Percentiles rank a stretch among this genome's conserved stretches.
Evolutionary conservation across 257 asterid species (phyloP).

Genomic region (Lavandula angustifolia): DNA sequence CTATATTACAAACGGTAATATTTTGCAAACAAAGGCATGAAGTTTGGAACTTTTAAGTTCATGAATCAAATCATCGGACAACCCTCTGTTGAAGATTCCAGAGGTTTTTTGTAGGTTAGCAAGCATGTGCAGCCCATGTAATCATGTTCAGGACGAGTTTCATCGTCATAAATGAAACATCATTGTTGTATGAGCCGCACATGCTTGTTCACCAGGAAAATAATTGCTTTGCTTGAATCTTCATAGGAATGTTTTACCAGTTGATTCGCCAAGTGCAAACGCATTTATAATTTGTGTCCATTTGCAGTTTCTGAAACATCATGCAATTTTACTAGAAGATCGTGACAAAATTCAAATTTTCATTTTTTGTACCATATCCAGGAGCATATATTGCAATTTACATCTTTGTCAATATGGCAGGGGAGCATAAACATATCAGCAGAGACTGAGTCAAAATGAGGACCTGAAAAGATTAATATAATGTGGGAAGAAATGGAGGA

Average conservation of each 20-base stretch:
- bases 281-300: neutral
- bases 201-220: neutral
- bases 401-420: conserved; percentile 2
- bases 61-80: no score
- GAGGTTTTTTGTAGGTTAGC: neutral
- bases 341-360: neutral
- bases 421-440: conserved; percentile 4
- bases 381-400: conserved; percentile 15
- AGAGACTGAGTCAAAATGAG: conserved; percentile 28
- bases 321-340: neutral
- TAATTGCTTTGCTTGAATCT: neutral
- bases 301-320: neutral
- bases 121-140: neutral
- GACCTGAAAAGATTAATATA: conserved; percentile 95
- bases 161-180: neutral
- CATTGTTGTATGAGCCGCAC: neutral
- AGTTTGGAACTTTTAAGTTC: no score
- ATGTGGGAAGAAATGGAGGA: conserved; percentile 97
- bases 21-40: no score
- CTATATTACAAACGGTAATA: no score
- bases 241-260: neutral
- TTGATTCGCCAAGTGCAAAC: neutral
- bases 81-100: no score
- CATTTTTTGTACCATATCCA: conserved; percentile 1
- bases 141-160: neutral